Evolutionary conservation across 352 stramenopile genomes (phyloP), one percentile per base, ranked within the genome.

Genomic region (Phytopythium boreale): DNA sequence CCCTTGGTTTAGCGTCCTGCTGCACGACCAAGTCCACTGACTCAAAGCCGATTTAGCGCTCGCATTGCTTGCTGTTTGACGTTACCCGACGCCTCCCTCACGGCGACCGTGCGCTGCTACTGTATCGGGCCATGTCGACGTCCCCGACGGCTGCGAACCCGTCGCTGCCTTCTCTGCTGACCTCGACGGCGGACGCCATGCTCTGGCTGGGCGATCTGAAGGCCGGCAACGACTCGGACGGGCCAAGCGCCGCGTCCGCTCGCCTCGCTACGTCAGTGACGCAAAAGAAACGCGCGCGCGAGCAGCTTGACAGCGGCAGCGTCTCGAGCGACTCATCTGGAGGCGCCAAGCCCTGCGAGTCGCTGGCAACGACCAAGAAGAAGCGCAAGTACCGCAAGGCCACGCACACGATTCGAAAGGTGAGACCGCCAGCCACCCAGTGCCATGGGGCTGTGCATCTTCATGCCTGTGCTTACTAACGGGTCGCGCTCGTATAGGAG

Each of bases 381-480:
- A 60, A 64, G 34, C 39, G 58, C 29, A 66, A 76, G 52, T 70
- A 72, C 41, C 63, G 70, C 43, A 77, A 77, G 55, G 70, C 70
- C 29, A 74, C 70, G 9, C 72, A 77, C 46, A 53, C 72, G 1
- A n/a, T 77, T 27, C 67, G 70, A n/a, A 77, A 77, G 41, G 58
- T 56, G 47, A 20, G 41, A 0, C 1, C 29, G 29, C 0, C 34
- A 4, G 41, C n/a, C n/a, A n/a, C n/a, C n/a, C n/a, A n/a, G n/a
- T n/a, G n/a, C n/a, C n/a, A n/a, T n/a, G n/a, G n/a, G n/a, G n/a
- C n/a, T n/a, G n/a, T n/a, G n/a, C n/a, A n/a, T n/a, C n/a, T n/a
- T n/a, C n/a, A n/a, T n/a, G n/a, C n/a, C n/a, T n/a, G n/a, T n/a
- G n/a, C n/a, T n/a, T n/a, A n/a, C n/a, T n/a, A n/a, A n/a, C n/a